Evolutionary conservation across 140 eudicot genomes (phyloP), one percentile per base, ranked within the genome.

Genomic region (Erigeron philadelphicus): DNA sequence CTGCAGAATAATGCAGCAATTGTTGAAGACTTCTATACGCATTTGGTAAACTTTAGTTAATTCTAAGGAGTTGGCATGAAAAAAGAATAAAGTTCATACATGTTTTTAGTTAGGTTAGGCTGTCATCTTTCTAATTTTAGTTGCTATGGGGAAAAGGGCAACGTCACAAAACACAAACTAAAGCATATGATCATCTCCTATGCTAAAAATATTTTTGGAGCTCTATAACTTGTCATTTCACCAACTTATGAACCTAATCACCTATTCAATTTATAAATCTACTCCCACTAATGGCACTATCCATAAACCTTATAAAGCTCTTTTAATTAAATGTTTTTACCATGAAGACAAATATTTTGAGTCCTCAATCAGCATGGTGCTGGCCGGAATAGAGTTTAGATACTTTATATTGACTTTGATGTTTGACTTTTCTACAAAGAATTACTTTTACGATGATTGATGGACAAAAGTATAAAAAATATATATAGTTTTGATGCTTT

Each of bases 11-110:
- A 87, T 72, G 84, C 85, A 52, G 83, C 85, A 47, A 64, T 77
- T 35, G 83, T 89, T 58, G 98, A 92, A 54, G 96, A 89, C 74
- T 92, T 92, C 74, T 92, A 81, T 79, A 81, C 66, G 79, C 90
- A 86, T 76, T 55, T 92, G 95, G 98, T 92, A 92, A 46, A 87
- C 61, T 38, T 67, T 15, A 38, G 55, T 70, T 42, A 9, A 58
- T 62, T 53, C 40, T 16, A 10, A 50, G 8, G 48, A 15, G 41
- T 71, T 19, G 63, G 67, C 16, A 23, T 45, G 46, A 11, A 8
- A 52, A 66, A 72, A 42, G 40, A 57, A 65, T 67, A 25, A 25
- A 25, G 3, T 25, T 3, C 35, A 25, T n/a, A n/a, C n/a, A n/a
- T n/a, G n/a, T n/a, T n/a, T n/a, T n/a, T n/a, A n/a, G n/a, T n/a